Conservation (phyloP, 163 green algal genomes). For the Chlorella variabilis region DNA sequence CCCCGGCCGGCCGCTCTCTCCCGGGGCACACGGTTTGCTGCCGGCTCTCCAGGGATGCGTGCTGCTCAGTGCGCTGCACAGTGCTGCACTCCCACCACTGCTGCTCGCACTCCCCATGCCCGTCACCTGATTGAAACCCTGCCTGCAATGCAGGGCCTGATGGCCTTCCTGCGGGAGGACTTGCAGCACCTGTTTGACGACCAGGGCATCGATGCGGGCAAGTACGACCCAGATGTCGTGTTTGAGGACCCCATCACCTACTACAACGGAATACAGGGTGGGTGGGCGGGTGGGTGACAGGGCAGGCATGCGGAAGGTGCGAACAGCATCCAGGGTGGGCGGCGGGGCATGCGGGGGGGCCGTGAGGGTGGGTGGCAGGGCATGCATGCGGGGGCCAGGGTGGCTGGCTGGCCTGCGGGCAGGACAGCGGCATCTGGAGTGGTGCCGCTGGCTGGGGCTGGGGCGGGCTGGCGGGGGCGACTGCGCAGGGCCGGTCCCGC, state of each 20-base stretch:
- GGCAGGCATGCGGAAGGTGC: neutral
- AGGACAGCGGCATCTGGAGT: no score
- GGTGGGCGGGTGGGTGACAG: neutral
- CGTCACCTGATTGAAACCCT: neutral
- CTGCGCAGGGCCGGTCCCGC: no score
- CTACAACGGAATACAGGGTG: conserved; percentile 59
- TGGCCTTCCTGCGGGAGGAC: conserved; percentile 61
- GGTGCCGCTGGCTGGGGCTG: no score
- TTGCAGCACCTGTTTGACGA: conserved; percentile 74
- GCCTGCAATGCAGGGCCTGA: conserved; percentile 6
- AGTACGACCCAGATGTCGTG: conserved; percentile 51
- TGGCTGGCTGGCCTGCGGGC: no score
- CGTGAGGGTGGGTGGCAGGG: neutral
- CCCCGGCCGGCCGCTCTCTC: no score
- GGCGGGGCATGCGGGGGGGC: no score
- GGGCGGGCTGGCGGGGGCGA: no score
- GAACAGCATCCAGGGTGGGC: neutral
- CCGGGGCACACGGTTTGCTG: no score
- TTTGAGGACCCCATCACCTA: conserved; percentile 68
- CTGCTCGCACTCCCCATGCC: no score
- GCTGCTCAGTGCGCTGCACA: neutral
- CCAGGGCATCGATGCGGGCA: conserved; percentile 62
- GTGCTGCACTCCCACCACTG: neutral
- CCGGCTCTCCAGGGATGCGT: no score
- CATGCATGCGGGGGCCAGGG: neutral